A percentile compares a stretch with the other conserved stretches of the same genome.
These are phyloP conservation scores for Ogataea methanolica DNA, from an alignment of 805 yeast species.

Conservation along the genomic window DNA sequence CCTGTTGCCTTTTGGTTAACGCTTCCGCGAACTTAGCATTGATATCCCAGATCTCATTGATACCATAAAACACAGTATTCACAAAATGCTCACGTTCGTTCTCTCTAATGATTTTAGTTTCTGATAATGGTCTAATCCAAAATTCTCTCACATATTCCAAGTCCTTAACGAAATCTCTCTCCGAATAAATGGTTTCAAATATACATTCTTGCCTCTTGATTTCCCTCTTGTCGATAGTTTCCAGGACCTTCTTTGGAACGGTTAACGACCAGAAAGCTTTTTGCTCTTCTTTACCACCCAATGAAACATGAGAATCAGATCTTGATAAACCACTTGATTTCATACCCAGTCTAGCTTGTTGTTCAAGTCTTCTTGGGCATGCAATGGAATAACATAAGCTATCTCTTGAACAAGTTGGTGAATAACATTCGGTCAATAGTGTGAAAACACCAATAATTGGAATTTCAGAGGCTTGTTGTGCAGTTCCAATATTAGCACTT, in stretches of 20 bases:
- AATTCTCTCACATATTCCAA: conserved; percentile 89
- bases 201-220: conserved; percentile 93
- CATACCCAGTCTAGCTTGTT: conserved; percentile 87
- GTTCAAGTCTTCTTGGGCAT: conserved; percentile 93
- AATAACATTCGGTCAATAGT: conserved; percentile 87
- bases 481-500: background rate
- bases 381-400: conserved; percentile 89
- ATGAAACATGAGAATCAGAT: conserved; percentile 64
- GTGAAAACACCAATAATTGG: conserved; percentile 89
- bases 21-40: conserved; percentile 87
- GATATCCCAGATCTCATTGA: conserved; percentile 78
- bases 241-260: conserved; percentile 76
- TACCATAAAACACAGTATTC: conserved; percentile 86
- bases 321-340: conserved; percentile 79
- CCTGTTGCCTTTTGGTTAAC: conserved; percentile 78
- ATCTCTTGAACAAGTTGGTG: conserved; percentile 93
- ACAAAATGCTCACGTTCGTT: conserved; percentile 87
- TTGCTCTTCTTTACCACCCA: conserved; percentile 72
- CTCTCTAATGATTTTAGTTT: conserved; percentile 82
- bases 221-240: conserved; percentile 74
- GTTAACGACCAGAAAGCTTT: conserved; percentile 92
- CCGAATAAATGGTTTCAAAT: conserved; percentile 89
- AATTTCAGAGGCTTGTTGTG: conserved; percentile 4
- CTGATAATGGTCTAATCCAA: conserved; percentile 87
- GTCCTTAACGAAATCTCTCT: conserved; percentile 92